A percentile compares a stretch with the other conserved stretches of the same genome.
Conservation (phyloP, 75 land plant species). For the Adiantum capillusveneris region DNA sequence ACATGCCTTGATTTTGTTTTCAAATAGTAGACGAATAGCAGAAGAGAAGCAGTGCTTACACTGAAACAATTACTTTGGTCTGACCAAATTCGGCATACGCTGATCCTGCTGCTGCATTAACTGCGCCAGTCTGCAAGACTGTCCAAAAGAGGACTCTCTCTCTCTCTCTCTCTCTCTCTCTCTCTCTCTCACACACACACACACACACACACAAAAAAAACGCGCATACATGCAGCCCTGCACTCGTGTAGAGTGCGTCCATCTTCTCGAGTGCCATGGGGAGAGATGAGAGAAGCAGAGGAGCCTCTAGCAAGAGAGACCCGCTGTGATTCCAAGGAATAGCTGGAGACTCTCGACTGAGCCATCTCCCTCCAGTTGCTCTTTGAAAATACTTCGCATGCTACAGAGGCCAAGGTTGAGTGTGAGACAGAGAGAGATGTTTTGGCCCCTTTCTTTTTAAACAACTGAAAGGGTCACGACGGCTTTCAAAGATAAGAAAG, state of each 20-base stretch:
- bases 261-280: conserved; percentile 47
- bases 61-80: conserved; percentile 97
- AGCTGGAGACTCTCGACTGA: background rate
- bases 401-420: too few relatives aligned
- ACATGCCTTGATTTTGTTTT: too few relatives aligned
- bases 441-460: too few relatives aligned
- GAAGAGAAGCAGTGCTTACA: conserved; percentile 36
- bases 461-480: too few relatives aligned
- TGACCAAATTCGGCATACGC: conserved; percentile 97
- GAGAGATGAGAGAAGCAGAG: conserved; percentile 5
- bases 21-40: too few relatives aligned
- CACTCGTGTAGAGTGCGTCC: conserved; percentile 63
- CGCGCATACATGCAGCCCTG: conserved; percentile 45
- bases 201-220: too few relatives aligned
- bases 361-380: too few relatives aligned
- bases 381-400: too few relatives aligned
- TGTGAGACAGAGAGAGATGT: too few relatives aligned
- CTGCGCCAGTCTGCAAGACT: conserved; percentile 88
- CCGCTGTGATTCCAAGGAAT: conserved; percentile 1
- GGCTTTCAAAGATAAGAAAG: too few relatives aligned
- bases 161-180: background rate
- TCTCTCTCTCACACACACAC: too few relatives aligned
- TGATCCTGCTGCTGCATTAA: conserved; percentile 90
- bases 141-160: background rate
- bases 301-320: too few relatives aligned